phyloP scores from a whole-genome alignment of 2,329 filamentous ascomycete genomes.

The Helotiales sp. region DNA sequence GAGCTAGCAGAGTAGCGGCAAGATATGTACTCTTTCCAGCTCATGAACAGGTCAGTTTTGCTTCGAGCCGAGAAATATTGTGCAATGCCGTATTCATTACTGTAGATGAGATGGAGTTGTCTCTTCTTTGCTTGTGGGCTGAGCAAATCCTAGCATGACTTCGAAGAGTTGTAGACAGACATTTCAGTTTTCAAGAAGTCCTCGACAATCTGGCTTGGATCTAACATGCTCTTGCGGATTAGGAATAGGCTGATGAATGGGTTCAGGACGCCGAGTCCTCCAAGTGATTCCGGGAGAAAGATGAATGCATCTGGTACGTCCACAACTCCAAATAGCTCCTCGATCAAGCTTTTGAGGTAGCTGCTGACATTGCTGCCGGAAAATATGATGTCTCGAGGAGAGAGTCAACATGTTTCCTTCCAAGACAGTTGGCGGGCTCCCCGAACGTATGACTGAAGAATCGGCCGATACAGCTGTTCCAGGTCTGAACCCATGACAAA shows the following conservation, averaged over 20 bases:
- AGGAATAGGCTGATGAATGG: conserved; percentile 45
- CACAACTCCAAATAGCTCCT: conserved; percentile 51
- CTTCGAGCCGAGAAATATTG: conserved; percentile 21
- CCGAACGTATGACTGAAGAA: conserved; percentile 64
- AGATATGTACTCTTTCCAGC: conserved; percentile 45
- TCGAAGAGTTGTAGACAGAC: conserved; percentile 43
- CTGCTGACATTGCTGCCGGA: conserved; percentile 47
- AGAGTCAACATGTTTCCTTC: conserved; percentile 57
- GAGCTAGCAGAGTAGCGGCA: conserved; percentile 41
- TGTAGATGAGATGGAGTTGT: conserved; percentile 19
- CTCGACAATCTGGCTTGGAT: conserved; percentile 33
- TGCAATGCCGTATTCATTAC: conserved; percentile 14
- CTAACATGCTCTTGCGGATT: conserved; percentile 29
- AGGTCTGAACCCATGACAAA: conserved; percentile 62
- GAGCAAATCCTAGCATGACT: conserved; percentile 39
- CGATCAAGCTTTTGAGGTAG: conserved; percentile 53
- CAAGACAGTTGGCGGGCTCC: conserved; percentile 57
- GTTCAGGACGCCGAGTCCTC: conserved; percentile 47
- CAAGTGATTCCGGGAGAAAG: conserved; percentile 45
- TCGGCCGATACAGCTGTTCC: conserved; percentile 59
- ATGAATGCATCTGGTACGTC: conserved; percentile 47
- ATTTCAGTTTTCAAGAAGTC: conserved; percentile 41
- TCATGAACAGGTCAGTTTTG: conserved; percentile 42
- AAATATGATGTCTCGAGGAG: conserved; percentile 57
- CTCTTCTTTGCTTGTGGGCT: conserved; percentile 22